Evolutionary conservation across 140 eudicot genomes (phyloP), one percentile per base, ranked within the genome.

Genomic region (Senecio squalidus): DNA sequence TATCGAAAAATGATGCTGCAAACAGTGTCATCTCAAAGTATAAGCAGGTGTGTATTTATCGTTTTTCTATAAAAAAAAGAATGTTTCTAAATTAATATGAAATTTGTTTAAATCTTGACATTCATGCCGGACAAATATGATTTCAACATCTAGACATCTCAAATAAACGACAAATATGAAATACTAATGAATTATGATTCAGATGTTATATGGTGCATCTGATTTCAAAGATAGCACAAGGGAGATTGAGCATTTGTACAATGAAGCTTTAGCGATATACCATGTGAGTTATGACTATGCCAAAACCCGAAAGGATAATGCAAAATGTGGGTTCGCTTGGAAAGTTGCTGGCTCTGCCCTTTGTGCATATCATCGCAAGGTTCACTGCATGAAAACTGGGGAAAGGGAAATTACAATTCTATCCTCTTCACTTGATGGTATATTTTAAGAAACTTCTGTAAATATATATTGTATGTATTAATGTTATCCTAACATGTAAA

Each of bases 291-390:
- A 82, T 36, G 77, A 82, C 29, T 72, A 64, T 5, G 94, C 96
- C 0, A 55, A 6, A 14, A 20, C 23, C n/a, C 6, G 2, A 17
- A 40, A 24, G 3, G 73, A 71, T 25, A 28, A 66, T 22, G 52
- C 22, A 48, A 83, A 73, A 70, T 88, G 96, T 46, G 60, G 70
- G 8, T 84, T 88, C 60, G 84, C 86, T 0, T 88, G 96, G 96
- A 78, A 27, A 58, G 94, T 88, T 2, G 96, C 94, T 13, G 86
- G 94, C 10, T 58, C 78, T 1, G 84, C 96, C 14, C 79, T 88
- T 25, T 76, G 79, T 66, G 48, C 62, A 16, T 60, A 50, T 31
- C 16, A 70, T 17, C 18, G 69, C 36, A 60, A 52, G 69, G 28
- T 34, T 17, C 74, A 68, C 10, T 58, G 60, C 26, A 34, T 47